Evolutionary conservation across 495 filamentous ascomycete genomes (phyloP), one percentile per base, ranked within the genome.

Genomic region (Neurospora pannonica): DNA sequence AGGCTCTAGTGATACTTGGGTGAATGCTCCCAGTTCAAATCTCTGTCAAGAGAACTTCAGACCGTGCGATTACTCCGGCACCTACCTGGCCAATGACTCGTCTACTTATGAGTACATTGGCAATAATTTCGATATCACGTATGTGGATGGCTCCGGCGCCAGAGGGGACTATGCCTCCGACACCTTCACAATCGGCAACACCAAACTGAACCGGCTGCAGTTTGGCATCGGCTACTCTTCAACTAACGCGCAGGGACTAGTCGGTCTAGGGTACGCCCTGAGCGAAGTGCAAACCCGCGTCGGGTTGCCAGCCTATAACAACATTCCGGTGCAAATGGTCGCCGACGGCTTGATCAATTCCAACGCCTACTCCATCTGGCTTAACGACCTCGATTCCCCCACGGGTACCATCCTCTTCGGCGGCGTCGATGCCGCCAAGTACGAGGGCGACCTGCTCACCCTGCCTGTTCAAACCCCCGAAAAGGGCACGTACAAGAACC

Each of bases 1-100:
- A 11, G 93, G 93, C 37, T 97, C 93, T 79, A 96, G 93, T 77
- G 95, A 98, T 83, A 82, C 97, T 4, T 98, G 95, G 95, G 88
- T 90, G 34, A 96, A 97, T 81, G 88, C 91, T 5, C 86, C 87
- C 15, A 81, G 79, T 39, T 95, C 93, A 7, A 75, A 79, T 4
- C 81, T 93, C 21, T 97, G 94, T 77, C 73, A 78, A 9, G 74
- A 77, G 4, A 74, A 74, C 9, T 73, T 73, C 0, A 75, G 86
- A 15, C 86, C 87, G 11, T 95, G 92, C 77, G 73, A 77, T 13
- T 79, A 76, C 28, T 87, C 88, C 13, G 93, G 92, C 17, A 90
- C 91, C 10, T 96, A 93, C 80, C 77, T 88, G 70, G 85, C 92
- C n/a, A 93, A 92, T 77, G 81, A 83, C 0, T 97, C 95, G 3